Conservation (phyloP, 2,329 filamentous ascomycete genomes). For the Xylariaceae sp. region DNA sequence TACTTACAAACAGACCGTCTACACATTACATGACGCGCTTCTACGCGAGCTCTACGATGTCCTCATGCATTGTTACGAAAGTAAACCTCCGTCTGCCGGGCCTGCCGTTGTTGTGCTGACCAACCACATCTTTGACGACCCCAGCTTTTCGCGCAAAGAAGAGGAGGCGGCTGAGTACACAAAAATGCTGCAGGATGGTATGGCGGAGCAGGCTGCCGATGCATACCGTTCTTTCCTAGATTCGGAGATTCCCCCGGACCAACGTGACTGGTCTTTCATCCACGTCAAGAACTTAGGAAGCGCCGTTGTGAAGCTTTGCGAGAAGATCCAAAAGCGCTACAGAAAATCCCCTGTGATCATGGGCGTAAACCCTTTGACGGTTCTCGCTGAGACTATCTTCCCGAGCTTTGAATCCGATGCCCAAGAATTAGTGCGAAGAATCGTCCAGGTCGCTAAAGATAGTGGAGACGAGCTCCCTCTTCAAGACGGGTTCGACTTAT, state of each 20-base stretch:
- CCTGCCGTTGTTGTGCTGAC: slow-evolving; percentile 77
- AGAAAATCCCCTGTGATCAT: slow-evolving; percentile 82
- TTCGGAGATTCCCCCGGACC: slow-evolving; percentile 72
- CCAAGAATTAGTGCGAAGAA: slow-evolving; percentile 75
- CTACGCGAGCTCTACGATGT: slow-evolving; percentile 82
- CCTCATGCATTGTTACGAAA: slow-evolving; percentile 84
- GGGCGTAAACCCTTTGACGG: slow-evolving; percentile 62
- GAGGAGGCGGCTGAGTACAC: slow-evolving; percentile 71
- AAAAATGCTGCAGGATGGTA: slow-evolving; percentile 65
- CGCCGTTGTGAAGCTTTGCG: slow-evolving; percentile 76
- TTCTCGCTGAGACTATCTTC: slow-evolving; percentile 78
- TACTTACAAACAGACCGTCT: slow-evolving; percentile 70
- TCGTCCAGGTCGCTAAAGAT: slow-evolving; percentile 68
- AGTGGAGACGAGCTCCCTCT: slow-evolving; percentile 74
- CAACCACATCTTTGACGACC: slow-evolving; percentile 75
- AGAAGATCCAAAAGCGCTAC: slow-evolving; percentile 90
- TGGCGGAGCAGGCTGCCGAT: slow-evolving; percentile 70
- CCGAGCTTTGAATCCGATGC: slow-evolving; percentile 89
- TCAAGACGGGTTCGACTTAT: slow-evolving; percentile 90
- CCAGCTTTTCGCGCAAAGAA: slow-evolving; percentile 65
- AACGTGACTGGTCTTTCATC: slow-evolving; percentile 83
- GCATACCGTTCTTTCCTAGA: slow-evolving; percentile 77
- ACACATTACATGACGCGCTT: slow-evolving; percentile 72
- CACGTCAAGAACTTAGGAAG: slow-evolving; percentile 89
- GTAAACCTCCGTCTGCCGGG: slow-evolving; percentile 78